Base-by-base conservation (phyloP, 2,329 filamentous ascomycete genomes). In the Huntiella bhutanensis region DNA sequence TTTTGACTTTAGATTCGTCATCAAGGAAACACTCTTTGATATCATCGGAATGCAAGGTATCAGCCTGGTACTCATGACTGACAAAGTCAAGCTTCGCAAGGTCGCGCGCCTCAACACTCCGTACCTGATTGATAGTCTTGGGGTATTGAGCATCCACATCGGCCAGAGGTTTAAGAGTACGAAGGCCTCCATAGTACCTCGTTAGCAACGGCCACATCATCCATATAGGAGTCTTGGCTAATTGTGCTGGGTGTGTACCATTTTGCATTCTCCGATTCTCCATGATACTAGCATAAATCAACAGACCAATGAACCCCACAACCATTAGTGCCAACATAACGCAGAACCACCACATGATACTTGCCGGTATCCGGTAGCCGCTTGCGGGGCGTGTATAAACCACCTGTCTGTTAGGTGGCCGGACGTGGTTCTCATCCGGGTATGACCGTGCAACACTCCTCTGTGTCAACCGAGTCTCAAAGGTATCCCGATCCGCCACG, bases 121-220 rank as follows among this genome's bases (percentile, higher is more conserved):
- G 5, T 12, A 16, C 15, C 13, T 43, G 34, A 53, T 50, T 7
- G 48, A 37, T 62, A 33, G 53, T 71, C 5, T 70, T 68, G 1
- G 91, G 88, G 57, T 93, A 96, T 57, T 96, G 83, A 0, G 87
- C 80, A 7, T 70, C 65, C 53, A 87, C 88, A 41, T 82, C 66
- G 11, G 68, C 60, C 19, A 76, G 64, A 0, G 75, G 62, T 0
- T 82, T 73, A 51, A 98, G 58, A 0, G 73, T 80, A 52, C 79
- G 71, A 49, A 98, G 70, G 1, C 91, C 91, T 11, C 86, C 88
- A 59, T 95, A 91, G 59, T 95, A 98, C 52, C 87, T 73, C 50
- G 79, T 80, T 51, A 98, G 61, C 56, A 94, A 92, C 0, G 77
- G 75, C 58, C 93, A 96, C 7, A 71, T 73, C 58, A 93, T 83